These are phyloP conservation scores for Ligustrum vulgare DNA, from an alignment of 257 asterid species.

Conservation along the genomic window DNA sequence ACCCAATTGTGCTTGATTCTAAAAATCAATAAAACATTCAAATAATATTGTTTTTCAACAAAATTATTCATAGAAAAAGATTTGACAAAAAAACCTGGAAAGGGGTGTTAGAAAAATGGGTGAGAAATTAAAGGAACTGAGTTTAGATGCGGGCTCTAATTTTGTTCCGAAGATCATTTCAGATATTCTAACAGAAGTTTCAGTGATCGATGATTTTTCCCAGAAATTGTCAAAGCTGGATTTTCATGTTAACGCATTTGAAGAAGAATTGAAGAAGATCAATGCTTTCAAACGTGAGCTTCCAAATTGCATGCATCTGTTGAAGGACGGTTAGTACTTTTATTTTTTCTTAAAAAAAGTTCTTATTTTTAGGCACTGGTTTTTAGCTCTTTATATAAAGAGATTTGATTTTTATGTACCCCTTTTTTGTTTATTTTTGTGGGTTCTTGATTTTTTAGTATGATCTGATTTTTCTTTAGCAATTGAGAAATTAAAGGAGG, in stretches of 20 bases:
- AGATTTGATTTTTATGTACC: not conserved
- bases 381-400: not conserved
- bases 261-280: conserved; percentile 36
- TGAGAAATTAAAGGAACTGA: conserved; percentile 36
- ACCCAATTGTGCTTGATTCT: conserved; percentile 18
- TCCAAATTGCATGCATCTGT: conserved; percentile 33
- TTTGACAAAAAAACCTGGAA: not conserved
- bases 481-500: conserved; percentile 17
- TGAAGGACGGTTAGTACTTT: conserved; percentile 34
- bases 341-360: not conserved
- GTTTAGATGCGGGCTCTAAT: conserved; percentile 24
- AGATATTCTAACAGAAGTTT: conserved; percentile 38
- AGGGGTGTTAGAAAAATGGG: conserved; percentile 21
- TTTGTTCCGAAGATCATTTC: conserved; percentile 38
- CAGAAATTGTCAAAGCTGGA: conserved; percentile 24
- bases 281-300: conserved; percentile 35
- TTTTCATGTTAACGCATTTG: conserved; percentile 21
- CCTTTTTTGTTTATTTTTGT: not conserved
- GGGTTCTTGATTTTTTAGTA: not conserved
- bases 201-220: conserved; percentile 27
- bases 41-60: not conserved
- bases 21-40: too few relatives aligned
- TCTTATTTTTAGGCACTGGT: not conserved
- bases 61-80: conserved; percentile 11
- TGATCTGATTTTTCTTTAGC: conserved; percentile 5